Base-by-base conservation (phyloP, 495 filamentous ascomycete species). In the Aspergillus asperescens region DNA sequence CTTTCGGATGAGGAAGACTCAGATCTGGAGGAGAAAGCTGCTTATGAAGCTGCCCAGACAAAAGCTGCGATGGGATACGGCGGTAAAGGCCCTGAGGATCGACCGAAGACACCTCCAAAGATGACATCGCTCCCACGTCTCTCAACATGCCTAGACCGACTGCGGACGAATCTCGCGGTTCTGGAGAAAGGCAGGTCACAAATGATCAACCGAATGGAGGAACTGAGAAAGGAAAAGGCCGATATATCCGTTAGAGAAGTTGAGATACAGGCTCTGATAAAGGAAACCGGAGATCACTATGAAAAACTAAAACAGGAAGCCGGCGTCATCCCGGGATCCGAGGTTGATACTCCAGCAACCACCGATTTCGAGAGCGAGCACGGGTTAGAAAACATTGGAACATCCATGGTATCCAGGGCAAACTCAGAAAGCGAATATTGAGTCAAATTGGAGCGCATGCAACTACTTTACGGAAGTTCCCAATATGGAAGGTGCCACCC, bases 31-130 rank as follows among this genome's bases (percentile, higher is more conserved):
- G 77, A 91, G 35, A 81, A 77, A 39, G 87, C 84, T 7, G 93
- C 89, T 16, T 98, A 92, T 69, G 92, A 96, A 68, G 85, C 83
- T 3, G 84, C 88, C 16, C 93, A 98, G 69, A 89, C 89, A 28
- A 78, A 83, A 29, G 87, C 87, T 8, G 90, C 86, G 2, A 87
- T 86, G 80, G 87, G 85, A 52, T 78, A 81, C n/a, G 65, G 84
- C 46, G 69, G 75, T 8, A 73, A 63, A 53, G 72, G 62, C 24
- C 63, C 42, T 37, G 67, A 71, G 23, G 66, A 70, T 35, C 68
- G 79, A 28, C 72, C 76, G 38, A 72, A 66, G 24, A 83, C 77
- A 2, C 82, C 81, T 10, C 76, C 81, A 7, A 80, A 75, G 54
- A 75, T 84, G 58, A 80, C 81, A 6, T 76, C 81, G 4, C 59